Evolutionary conservation across 2,329 filamentous ascomycete genomes (phyloP), one percentile per base, ranked within the genome.

Genomic region (Fusarium papillatum): DNA sequence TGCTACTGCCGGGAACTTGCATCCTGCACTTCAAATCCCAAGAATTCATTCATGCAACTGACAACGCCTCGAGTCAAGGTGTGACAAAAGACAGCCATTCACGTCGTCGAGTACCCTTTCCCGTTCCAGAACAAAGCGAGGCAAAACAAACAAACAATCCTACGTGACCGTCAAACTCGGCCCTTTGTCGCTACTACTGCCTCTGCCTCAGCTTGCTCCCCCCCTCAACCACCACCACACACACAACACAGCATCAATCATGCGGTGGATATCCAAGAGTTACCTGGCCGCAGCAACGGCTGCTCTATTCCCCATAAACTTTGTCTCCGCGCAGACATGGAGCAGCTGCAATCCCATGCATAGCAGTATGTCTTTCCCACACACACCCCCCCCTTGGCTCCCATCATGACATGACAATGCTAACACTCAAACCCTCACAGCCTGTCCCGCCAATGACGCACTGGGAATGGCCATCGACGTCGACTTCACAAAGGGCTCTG

Each of bases 391-490:
- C 19, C 26, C n/a, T n/a, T 34, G 7, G 26, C 50, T 31, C 41
- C 34, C 34, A 13, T 34, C 55, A 61, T 53, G n/a, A 11, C 53
- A 36, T 53, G n/a, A 11, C 53, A 36, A 63, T 46, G 53, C 66
- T 75, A 48, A 77, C 65, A 29, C 19, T 13, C 13, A 13, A 31
- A 22, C 6, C 29, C 57, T 16, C 29, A 22, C 80, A 87, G 85
- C 86, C 71, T 98, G 96, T 80, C 90, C 94, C 8, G 83, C 94
- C 64, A 88, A 98, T 82, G 91, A 94, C 10, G 96, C 95, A 1
- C 90, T 98, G 6, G 95, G 95, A 69, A 94, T 92, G 87, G 90
- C 94, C n/a, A 93, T 96, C 79, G 89, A 91, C 73, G 93, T 97
- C 84, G 95, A 98, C 86, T 98, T 98, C 85, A 93, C 91, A 39